phyloP scores from a whole-genome alignment of 495 filamentous ascomycete genomes.

The Massariosphaeria phaeospora region DNA sequence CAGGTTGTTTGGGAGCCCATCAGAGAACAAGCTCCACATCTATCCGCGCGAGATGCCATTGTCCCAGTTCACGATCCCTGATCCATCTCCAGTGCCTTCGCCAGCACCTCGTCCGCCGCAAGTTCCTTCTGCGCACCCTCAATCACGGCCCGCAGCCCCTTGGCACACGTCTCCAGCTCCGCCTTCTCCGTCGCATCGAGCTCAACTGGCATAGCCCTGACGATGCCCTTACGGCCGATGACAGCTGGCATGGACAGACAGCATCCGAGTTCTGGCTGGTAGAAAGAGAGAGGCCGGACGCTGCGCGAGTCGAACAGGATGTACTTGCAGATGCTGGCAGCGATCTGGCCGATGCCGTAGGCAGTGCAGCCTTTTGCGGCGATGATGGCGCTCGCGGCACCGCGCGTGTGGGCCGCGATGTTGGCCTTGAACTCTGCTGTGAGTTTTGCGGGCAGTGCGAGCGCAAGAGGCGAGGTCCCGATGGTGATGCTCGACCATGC shows the following conservation, averaged over 20 bases:
- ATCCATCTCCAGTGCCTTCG: conserved; percentile 12
- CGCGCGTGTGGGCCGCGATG: conserved; percentile 36
- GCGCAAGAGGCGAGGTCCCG: conserved; percentile 34
- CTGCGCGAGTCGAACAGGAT: conserved; percentile 38
- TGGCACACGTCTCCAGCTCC: conserved; percentile 34
- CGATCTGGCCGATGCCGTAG: conserved; percentile 42
- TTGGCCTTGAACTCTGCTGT: conserved; percentile 13
- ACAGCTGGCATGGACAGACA: conserved; percentile 42
- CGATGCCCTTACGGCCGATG: conserved; percentile 39
- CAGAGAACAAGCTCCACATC: no score
- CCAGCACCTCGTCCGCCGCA: conserved; percentile 2
- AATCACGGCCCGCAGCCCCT: conserved; percentile 32
- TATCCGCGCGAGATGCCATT: no score
- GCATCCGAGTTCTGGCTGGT: conserved; percentile 36
- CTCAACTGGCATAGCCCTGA: conserved; percentile 30
- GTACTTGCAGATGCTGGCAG: conserved; percentile 41
- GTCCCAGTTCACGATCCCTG: no score
- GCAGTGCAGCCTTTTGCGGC: conserved; percentile 43
- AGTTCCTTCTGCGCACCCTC: conserved; percentile 28
- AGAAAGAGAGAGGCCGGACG: conserved; percentile 40
- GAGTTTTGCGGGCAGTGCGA: conserved; percentile 24
- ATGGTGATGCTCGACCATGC: conserved; percentile 43
- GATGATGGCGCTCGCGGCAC: conserved; percentile 38
- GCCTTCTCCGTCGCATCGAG: conserved; percentile 35
- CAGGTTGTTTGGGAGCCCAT: no score